Evolutionary conservation across 306 rosid species (phyloP).

Genomic region (Biancaea sappan): DNA sequence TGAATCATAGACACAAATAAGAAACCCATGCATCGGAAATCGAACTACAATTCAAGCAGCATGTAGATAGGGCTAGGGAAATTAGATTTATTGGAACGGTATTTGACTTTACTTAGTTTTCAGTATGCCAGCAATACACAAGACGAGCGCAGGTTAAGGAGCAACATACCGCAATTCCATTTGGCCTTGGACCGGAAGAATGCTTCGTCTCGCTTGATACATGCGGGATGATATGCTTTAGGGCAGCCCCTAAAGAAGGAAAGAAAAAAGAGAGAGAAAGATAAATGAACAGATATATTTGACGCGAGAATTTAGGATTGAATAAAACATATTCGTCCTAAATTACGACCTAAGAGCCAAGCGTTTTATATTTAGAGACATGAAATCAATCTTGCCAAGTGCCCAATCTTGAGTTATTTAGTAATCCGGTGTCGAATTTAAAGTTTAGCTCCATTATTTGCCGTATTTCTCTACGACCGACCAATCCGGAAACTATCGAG

Average conservation of each 20-base stretch:
- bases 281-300: conserved; percentile 13
- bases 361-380: conserved; percentile 10
- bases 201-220: conserved; percentile 90
- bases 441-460: conserved; percentile 13
- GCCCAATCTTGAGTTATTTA: conserved; percentile 1
- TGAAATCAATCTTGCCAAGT: conserved; percentile 10
- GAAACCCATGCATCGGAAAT: conserved; percentile 26
- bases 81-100: conserved; percentile 1
- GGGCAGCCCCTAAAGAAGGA: conserved; percentile 77
- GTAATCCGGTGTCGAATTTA: not conserved
- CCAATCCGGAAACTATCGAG: conserved; percentile 11
- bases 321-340: conserved; percentile 18
- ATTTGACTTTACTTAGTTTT: not conserved
- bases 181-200: conserved; percentile 91
- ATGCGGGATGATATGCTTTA: conserved; percentile 93
- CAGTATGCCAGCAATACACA: not conserved
- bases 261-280: not conserved
- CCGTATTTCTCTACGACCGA: not conserved
- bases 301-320: conserved; percentile 12
- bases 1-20: conserved; percentile 15
- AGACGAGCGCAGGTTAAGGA: not conserved
- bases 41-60: not conserved
- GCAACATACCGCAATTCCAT: conserved; percentile 93
- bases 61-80: not conserved
- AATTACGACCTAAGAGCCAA: conserved; percentile 30